These are phyloP conservation scores for Plasmodium sp. DNA, from an alignment of 169 alveolate genomes.

Conservation along the genomic window DNA sequence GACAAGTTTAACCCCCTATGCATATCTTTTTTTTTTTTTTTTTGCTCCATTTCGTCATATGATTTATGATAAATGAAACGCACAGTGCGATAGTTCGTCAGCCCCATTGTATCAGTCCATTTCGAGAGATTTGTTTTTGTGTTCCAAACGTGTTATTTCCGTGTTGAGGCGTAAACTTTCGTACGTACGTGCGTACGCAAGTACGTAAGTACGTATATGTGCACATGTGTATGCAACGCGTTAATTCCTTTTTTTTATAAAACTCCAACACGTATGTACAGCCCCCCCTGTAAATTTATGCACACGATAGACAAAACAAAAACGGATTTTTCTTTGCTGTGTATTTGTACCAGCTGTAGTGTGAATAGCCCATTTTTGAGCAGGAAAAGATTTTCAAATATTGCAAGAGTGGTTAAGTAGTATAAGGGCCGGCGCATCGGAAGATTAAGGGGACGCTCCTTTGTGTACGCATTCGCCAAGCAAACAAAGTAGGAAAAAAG, in stretches of 20 bases:
- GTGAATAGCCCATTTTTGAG: not conserved
- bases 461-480: not conserved
- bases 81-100: not conserved
- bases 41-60: not conserved
- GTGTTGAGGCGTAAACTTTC: not conserved
- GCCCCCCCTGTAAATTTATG: not conserved
- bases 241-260: not conserved
- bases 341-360: not conserved
- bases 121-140: not conserved
- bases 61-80: not conserved
- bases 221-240: constrained; percentile 1
- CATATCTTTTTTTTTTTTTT: not conserved
- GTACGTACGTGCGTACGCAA: not conserved
- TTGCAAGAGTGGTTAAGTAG: constrained; percentile 3
- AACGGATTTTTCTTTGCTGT: not conserved
- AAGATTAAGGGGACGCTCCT: not conserved
- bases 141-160: not conserved
- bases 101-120: not conserved
- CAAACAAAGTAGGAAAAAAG: not conserved
- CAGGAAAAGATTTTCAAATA: not conserved
- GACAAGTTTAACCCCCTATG: not conserved
- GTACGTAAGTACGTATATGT: not conserved
- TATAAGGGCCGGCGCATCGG: not conserved
- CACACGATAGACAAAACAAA: not conserved
- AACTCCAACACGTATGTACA: not conserved